Conservation (phyloP, 176 grass and related monocot species). For the Urochloa ruziziensis region DNA sequence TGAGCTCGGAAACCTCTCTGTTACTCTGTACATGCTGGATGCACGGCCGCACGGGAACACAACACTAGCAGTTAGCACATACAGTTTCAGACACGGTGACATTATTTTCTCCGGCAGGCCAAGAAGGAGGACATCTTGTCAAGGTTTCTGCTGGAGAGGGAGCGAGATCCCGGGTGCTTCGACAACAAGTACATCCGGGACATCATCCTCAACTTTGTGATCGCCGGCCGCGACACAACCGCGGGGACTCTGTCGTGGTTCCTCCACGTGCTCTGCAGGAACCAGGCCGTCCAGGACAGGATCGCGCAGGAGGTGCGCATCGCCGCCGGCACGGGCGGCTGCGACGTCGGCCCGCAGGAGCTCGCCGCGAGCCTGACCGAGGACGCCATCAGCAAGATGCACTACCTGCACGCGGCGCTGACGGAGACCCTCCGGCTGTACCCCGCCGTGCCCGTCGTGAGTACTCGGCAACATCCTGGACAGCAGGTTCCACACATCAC, state of each 20-base stretch:
- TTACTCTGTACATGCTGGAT: no score
- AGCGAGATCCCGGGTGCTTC: slow-evolving; percentile 35
- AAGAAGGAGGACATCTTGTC: slow-evolving; percentile 78
- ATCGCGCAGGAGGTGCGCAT: slow-evolving; percentile 43
- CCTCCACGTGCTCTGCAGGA: slow-evolving; percentile 47
- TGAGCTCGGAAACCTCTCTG: no score
- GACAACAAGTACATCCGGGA: slow-evolving; percentile 66
- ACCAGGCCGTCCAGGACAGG: slow-evolving; percentile 45
- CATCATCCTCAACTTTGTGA: slow-evolving; percentile 74
- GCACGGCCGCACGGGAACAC: no score
- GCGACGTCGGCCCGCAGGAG: slow-evolving; percentile 12
- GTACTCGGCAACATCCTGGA: not conserved
- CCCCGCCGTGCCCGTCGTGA: slow-evolving; percentile 64
- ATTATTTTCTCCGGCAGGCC: slow-evolving; percentile 25
- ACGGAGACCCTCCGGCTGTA: slow-evolving; percentile 74
- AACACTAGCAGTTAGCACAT: no score
- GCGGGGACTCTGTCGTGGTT: slow-evolving; percentile 68
- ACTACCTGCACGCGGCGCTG: slow-evolving; percentile 75
- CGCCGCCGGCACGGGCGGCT: slow-evolving; percentile 13
- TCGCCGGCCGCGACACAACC: slow-evolving; percentile 73
- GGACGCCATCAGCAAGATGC: slow-evolving; percentile 52
- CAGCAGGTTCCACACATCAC: no score
- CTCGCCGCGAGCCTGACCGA: slow-evolving; percentile 41
- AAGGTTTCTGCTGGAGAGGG: slow-evolving; percentile 58
- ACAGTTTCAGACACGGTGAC: not conserved